Conservation (phyloP, 257 asterid genomes). For the Przewalskia tangutica region DNA sequence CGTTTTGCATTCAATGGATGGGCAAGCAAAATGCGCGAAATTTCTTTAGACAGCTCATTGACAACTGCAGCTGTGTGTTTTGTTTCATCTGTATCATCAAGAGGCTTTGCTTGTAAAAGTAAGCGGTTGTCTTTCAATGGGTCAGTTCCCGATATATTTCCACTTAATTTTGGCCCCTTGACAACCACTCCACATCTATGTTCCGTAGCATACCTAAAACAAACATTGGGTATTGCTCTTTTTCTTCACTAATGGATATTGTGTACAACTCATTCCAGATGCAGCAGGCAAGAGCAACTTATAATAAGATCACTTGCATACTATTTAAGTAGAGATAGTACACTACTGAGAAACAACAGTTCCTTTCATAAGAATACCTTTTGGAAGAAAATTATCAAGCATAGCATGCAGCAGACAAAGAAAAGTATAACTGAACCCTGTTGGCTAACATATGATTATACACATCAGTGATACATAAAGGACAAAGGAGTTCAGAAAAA, state of each 20-base stretch:
- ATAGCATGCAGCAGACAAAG: background rate
- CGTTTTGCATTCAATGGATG: slow-evolving; percentile 75
- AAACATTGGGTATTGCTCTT: background rate
- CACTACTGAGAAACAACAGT: background rate
- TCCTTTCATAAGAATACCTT: background rate
- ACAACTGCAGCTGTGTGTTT: slow-evolving; percentile 76
- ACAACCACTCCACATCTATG: slow-evolving; percentile 99
- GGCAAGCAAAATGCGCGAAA: slow-evolving; percentile 61
- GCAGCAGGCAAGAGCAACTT: background rate
- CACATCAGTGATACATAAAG: background rate
- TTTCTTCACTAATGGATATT: background rate
- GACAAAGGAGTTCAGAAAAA: background rate
- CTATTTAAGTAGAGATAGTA: background rate
- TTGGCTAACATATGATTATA: background rate
- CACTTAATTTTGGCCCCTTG: slow-evolving; percentile 94
- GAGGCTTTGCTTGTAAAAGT: slow-evolving; percentile 71
- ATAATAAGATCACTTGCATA: background rate
- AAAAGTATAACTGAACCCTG: background rate
- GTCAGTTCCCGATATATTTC: slow-evolving; percentile 94
- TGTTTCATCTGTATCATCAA: slow-evolving; percentile 83
- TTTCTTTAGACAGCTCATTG: slow-evolving; percentile 79
- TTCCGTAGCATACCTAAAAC: slow-evolving; percentile 88
- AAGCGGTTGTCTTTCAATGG: slow-evolving; percentile 89
- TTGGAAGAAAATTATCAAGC: background rate
- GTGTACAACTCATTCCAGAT: background rate